phyloP scores from a whole-genome alignment of 371 early-diverging fungal species.

The Syncephalastrum racemosum region DNA sequence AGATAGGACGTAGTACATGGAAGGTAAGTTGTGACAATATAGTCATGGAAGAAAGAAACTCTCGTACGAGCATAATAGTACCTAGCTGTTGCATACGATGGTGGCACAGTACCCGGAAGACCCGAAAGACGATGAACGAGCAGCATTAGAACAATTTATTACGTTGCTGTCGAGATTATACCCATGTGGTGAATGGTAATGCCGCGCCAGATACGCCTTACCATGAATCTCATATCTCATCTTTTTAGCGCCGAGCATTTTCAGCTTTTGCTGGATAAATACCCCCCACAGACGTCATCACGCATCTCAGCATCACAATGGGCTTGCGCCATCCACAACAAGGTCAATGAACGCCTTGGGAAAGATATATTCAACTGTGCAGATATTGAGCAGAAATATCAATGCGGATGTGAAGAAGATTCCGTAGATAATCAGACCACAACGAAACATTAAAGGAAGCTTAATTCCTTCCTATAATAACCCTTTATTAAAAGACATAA shows the following conservation, averaged over 20 bases:
- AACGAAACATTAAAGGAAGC: neutral
- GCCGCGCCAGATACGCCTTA: neutral
- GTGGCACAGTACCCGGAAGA: slow-evolving; percentile 89
- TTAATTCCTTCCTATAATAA: neutral
- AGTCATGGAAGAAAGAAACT: neutral
- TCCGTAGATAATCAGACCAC: no score
- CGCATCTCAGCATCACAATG: slow-evolving; percentile 84
- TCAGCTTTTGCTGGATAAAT: slow-evolving; percentile 68
- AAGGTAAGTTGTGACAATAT: slow-evolving; percentile 35
- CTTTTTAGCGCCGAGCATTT: slow-evolving; percentile 81
- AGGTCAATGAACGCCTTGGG: slow-evolving; percentile 88
- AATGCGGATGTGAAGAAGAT: slow-evolving; percentile 82
- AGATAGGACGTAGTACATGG: slow-evolving; percentile 84
- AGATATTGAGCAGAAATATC: slow-evolving; percentile 81
- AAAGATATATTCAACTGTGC: slow-evolving; percentile 93
- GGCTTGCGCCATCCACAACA: slow-evolving; percentile 95
- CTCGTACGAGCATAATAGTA: neutral
- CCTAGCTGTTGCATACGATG: slow-evolving; percentile 93
- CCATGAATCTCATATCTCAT: neutral
- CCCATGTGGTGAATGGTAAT: slow-evolving; percentile 98
- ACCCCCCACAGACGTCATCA: slow-evolving; percentile 86
- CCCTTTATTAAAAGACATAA: neutral
- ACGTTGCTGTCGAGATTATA: slow-evolving; percentile 87
- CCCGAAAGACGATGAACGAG: slow-evolving; percentile 81
- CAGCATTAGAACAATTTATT: slow-evolving; percentile 81